These are phyloP conservation scores for Alternaria sp. DNA, from an alignment of 2,329 filamentous ascomycete genomes.

Conservation along the genomic window DNA sequence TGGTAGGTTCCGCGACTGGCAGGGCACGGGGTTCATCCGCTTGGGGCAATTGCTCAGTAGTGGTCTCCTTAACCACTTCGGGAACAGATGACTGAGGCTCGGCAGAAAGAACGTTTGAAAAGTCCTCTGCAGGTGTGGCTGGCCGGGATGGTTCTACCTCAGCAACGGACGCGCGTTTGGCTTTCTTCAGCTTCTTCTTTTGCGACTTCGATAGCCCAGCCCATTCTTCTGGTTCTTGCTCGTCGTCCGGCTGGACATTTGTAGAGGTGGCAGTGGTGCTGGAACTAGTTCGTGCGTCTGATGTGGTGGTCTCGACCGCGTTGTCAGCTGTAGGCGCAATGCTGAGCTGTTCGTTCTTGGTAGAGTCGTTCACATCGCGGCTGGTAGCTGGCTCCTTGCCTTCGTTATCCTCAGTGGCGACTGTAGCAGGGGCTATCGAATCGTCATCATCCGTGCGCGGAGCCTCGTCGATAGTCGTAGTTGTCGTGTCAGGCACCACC, in stretches of 20 bases:
- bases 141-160: conserved; percentile 18
- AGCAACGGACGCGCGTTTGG: conserved; percentile 27
- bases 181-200: conserved; percentile 40
- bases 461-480: not conserved
- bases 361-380: not conserved
- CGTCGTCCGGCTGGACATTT: conserved; percentile 1
- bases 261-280: not conserved
- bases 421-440: not conserved
- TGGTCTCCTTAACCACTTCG: not conserved
- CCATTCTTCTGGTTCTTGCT: conserved; percentile 15
- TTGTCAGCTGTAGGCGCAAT: not conserved
- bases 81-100: conserved; percentile 1
- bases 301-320: not conserved
- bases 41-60: not conserved
- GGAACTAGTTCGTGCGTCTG: not conserved
- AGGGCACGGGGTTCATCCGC: not conserved
- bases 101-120: conserved; percentile 1
- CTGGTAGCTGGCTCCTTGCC: not conserved
- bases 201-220: conserved; percentile 32
- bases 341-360: not conserved
- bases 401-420: not conserved
- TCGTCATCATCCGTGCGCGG: not conserved
- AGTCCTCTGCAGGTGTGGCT: conserved; percentile 13
- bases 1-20: not conserved
- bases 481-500: not conserved